phyloP scores from a whole-genome alignment of 805 yeast genomes.

The Ogataea populi-albae region DNA sequence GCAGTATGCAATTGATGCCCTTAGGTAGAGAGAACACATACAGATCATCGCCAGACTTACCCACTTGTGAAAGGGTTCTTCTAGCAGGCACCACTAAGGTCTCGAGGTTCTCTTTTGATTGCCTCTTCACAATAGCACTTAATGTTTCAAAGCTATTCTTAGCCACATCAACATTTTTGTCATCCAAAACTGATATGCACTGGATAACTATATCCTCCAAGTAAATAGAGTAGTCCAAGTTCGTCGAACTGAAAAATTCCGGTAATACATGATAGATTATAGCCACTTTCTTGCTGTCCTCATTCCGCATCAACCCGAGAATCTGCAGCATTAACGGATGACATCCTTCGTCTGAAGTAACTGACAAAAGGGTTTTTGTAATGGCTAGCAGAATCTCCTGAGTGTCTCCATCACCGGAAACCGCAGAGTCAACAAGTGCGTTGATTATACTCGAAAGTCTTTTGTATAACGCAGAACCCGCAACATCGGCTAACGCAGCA shows the following conservation, averaged over 20 bases:
- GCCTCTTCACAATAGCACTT: constrained; percentile 61
- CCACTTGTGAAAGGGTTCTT: constrained; percentile 65
- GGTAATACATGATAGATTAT: constrained; percentile 67
- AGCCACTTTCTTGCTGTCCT: constrained; percentile 61
- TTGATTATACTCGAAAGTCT: constrained; percentile 73
- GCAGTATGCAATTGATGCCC: constrained; percentile 85
- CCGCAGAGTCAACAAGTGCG: constrained; percentile 61
- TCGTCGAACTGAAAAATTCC: constrained; percentile 62
- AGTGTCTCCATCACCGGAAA: constrained; percentile 35
- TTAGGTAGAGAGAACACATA: constrained; percentile 73
- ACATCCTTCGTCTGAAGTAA: constrained; percentile 72
- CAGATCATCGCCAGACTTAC: constrained; percentile 60
- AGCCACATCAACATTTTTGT: constrained; percentile 59
- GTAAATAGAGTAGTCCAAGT: constrained; percentile 68
- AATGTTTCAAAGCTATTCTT: constrained; percentile 64
- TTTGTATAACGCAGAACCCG: constrained; percentile 76
- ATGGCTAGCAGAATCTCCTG: constrained; percentile 52
- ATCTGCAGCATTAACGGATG: constrained; percentile 84
- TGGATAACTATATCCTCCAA: constrained; percentile 71
- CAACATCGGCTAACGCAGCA: constrained; percentile 84
- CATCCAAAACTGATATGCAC: constrained; percentile 71
- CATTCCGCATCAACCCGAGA: constrained; percentile 71
- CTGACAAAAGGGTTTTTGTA: constrained; percentile 67
- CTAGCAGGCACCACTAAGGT: constrained; percentile 76
- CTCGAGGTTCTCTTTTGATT: constrained; percentile 75